Percentiles rank a stretch among this genome's conserved stretches.
Conservation (phyloP, 352 stramenopile species). For the Phytopythium sindhum region DNA sequence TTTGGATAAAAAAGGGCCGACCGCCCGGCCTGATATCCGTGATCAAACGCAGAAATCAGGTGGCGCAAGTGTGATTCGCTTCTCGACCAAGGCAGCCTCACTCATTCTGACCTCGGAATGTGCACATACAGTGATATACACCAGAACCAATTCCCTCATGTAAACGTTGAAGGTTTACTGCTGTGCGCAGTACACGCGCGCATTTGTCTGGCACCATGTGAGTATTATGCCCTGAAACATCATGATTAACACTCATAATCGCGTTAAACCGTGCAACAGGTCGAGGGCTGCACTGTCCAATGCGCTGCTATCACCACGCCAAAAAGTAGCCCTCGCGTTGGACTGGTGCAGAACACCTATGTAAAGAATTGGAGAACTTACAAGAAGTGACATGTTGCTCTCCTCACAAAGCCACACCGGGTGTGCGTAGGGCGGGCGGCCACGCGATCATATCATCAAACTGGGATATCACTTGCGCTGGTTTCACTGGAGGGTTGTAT, state of each 20-base stretch:
- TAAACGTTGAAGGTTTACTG: no score
- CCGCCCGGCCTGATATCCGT: slow-evolving; percentile 20
- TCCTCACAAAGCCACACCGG: neutral
- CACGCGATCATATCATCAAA: neutral
- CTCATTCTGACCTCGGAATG: neutral
- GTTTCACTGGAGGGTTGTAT: neutral
- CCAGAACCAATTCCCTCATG: no score
- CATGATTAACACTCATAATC: no score
- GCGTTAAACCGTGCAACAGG: no score
- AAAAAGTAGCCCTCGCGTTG: no score
- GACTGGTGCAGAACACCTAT: neutral
- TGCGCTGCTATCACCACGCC: neutral
- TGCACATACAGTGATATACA: no score
- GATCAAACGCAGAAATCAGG: slow-evolving; percentile 34
- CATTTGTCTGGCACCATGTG: no score
- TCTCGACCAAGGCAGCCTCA: neutral
- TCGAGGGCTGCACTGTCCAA: no score
- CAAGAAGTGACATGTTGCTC: neutral
- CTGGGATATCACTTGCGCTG: slow-evolving; percentile 3
- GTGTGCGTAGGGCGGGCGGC: neutral
- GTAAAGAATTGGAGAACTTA: neutral
- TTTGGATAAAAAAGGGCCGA: neutral
- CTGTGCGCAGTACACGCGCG: no score
- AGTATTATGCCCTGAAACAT: no score
- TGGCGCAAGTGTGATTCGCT: slow-evolving; percentile 9